A percentile compares a stretch with the other conserved stretches of the same genome.
Conservation (phyloP, 2,329 filamentous ascomycete genomes). For the Didymella pomorum region DNA sequence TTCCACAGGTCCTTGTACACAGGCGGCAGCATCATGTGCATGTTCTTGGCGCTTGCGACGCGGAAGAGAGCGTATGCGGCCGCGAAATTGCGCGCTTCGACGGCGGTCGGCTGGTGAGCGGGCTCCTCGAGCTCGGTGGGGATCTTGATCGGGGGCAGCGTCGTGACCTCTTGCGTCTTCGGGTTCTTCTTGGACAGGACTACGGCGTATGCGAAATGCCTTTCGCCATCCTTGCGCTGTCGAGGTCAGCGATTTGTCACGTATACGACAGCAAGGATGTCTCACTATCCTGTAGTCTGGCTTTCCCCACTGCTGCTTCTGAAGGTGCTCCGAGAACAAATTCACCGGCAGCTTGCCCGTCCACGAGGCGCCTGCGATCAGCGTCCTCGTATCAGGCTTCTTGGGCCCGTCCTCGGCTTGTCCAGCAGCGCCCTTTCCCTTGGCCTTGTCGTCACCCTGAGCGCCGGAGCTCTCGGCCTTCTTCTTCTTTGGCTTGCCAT, state of each 20-base stretch:
- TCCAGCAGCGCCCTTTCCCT: conserved; percentile 42
- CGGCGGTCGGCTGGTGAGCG: conserved; percentile 76
- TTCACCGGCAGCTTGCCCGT: conserved; percentile 96
- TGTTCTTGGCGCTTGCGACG: conserved; percentile 93
- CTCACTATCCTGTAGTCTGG: conserved; percentile 85
- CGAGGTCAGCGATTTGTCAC: conserved; percentile 14
- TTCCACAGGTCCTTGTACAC: conserved; percentile 93
- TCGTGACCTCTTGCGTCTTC: conserved; percentile 81
- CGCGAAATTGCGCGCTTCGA: conserved; percentile 93
- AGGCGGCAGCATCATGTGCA: conserved; percentile 92
- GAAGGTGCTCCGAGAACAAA: conserved; percentile 90
- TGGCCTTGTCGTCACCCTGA: conserved; percentile 39
- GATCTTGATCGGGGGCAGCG: conserved; percentile 81
- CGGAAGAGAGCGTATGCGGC: conserved; percentile 91
- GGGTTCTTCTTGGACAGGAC: conserved; percentile 75
- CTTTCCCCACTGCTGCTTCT: conserved; percentile 94
- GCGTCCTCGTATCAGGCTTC: conserved; percentile 70
- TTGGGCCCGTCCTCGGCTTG: conserved; percentile 57
- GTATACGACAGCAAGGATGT: background rate
- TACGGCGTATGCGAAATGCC: conserved; percentile 77
- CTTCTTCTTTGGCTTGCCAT: conserved; percentile 55
- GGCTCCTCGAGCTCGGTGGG: conserved; percentile 79
- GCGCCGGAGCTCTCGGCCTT: conserved; percentile 34
- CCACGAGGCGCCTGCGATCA: conserved; percentile 96
- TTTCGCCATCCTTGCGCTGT: conserved; percentile 74